phyloP scores from a whole-genome alignment of 2,329 filamentous ascomycete genomes.

The Cercospora beticola region DNA sequence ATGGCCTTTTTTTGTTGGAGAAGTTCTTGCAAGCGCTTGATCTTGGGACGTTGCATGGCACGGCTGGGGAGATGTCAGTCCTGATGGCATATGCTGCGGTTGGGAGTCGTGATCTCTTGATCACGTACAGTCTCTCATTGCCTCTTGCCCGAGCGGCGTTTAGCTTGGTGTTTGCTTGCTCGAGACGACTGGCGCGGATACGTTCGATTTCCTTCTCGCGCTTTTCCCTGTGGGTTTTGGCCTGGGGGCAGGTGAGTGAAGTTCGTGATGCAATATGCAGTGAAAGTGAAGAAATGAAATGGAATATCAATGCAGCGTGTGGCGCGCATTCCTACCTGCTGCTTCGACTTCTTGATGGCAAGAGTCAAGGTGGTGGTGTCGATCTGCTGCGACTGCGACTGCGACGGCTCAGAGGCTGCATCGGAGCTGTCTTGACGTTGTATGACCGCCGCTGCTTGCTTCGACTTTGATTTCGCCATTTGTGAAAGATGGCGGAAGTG shows the following conservation, averaged over 20 bases:
- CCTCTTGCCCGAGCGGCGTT: slow-evolving; percentile 7
- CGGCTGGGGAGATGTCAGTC: not conserved
- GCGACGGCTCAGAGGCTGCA: not conserved
- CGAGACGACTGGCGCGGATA: slow-evolving; percentile 11
- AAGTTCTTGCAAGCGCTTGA: slow-evolving; percentile 27
- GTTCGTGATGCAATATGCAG: not conserved
- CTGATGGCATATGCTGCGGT: not conserved
- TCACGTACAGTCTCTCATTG: slow-evolving; percentile 15
- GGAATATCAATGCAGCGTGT: not conserved
- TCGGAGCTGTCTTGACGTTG: not conserved
- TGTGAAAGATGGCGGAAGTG: not conserved
- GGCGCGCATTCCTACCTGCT: slow-evolving; percentile 8
- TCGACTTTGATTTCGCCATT: slow-evolving; percentile 18
- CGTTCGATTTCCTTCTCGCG: slow-evolving; percentile 21
- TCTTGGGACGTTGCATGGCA: slow-evolving; percentile 21
- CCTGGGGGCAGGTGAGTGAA: slow-evolving; percentile 4
- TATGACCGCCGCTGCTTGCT: slow-evolving; percentile 1
- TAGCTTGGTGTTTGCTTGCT: slow-evolving; percentile 16
- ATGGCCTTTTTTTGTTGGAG: slow-evolving; percentile 24
- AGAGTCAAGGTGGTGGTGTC: slow-evolving; percentile 4
- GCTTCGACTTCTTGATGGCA: slow-evolving; percentile 13
- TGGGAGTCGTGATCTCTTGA: not conserved
- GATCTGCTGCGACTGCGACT: slow-evolving; percentile 14
- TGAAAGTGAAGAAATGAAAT: not conserved
- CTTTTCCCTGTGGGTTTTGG: slow-evolving; percentile 10